These are phyloP conservation scores for Phytophthora idaei DNA, from an alignment of 352 stramenopile species.

Conservation along the genomic window DNA sequence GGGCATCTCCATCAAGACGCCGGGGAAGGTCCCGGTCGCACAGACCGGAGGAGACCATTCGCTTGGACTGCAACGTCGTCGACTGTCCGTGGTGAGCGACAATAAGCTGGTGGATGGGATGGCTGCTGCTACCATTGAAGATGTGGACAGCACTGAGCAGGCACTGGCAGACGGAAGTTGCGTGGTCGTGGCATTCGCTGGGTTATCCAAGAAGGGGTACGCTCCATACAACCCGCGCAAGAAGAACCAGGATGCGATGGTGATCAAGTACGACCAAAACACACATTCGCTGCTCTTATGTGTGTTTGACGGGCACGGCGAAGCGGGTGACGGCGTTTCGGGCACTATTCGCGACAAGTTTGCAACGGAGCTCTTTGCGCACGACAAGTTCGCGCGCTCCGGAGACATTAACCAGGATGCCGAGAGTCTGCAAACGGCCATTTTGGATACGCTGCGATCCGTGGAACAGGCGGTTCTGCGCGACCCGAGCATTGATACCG, in stretches of 20 bases:
- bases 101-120: conserved; percentile 86
- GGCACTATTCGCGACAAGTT: conserved; percentile 90
- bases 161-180: conserved; percentile 59
- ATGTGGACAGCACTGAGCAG: conserved; percentile 54
- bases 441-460: conserved; percentile 51
- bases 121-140: conserved; percentile 60
- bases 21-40: conserved; percentile 43
- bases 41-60: conserved; percentile 52
- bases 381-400: conserved; percentile 76
- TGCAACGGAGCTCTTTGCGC: conserved; percentile 90
- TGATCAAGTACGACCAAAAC: conserved; percentile 93
- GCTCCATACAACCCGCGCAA: conserved; percentile 96
- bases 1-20: conserved; percentile 80
- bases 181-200: conserved; percentile 70
- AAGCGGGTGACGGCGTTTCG: conserved; percentile 94
- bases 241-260: conserved; percentile 98
- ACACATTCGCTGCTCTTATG: conserved; percentile 95
- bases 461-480: conserved; percentile 88
- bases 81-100: conserved; percentile 77
- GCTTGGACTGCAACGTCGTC: conserved; percentile 65
- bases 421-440: conserved; percentile 56
- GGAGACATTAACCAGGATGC: conserved; percentile 67
- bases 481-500: conserved; percentile 93
- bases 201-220: conserved; percentile 85
- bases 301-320: conserved; percentile 97